Percentiles rank a stretch among this genome's conserved stretches.
Evolutionary conservation across 192 early-diverging fungal species (phyloP).

Genomic region (Backusella morwellensis): DNA sequence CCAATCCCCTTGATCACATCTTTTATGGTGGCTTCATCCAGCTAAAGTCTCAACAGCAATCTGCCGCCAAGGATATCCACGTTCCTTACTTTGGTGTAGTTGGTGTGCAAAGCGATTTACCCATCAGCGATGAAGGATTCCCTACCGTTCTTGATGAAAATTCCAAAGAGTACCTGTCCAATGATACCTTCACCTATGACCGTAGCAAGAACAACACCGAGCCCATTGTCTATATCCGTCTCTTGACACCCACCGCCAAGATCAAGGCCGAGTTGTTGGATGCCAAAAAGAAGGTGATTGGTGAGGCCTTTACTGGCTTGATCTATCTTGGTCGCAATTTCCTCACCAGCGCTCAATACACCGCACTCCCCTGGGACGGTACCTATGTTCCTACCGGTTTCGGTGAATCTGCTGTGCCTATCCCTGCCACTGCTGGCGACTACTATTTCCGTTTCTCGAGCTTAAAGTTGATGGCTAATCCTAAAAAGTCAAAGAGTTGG

Average conservation of each 20-base stretch:
- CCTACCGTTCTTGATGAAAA: not conserved
- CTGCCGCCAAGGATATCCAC: conserved; percentile 18
- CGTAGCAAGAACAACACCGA: not conserved
- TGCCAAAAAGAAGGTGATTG: conserved; percentile 26
- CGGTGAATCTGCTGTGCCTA: not conserved
- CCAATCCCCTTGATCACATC: conserved; percentile 32
- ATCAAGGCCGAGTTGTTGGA: conserved; percentile 29
- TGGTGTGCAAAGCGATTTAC: conserved; percentile 41
- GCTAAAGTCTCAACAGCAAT: conserved; percentile 23
- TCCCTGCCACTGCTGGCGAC: conserved; percentile 18
- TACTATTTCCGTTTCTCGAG: conserved; percentile 25
- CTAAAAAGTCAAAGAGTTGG: conserved; percentile 20
- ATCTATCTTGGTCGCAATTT: conserved; percentile 29
- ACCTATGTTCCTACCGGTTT: conserved; percentile 7
- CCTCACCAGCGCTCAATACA: not conserved
- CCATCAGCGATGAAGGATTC: conserved; percentile 37
- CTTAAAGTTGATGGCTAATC: conserved; percentile 32
- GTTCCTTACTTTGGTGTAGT: conserved; percentile 53
- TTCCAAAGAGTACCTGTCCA: conserved; percentile 17
- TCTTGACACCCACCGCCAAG: conserved; percentile 21
- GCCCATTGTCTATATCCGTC: conserved; percentile 15
- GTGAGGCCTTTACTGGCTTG: conserved; percentile 4
- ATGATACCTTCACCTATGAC: conserved; percentile 14
- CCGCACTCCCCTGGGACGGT: conserved; percentile 20
- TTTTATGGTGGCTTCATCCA: conserved; percentile 49